Evolutionary conservation across 208 protist species (phyloP).

Genomic region (Zelonia costaricensis): DNA sequence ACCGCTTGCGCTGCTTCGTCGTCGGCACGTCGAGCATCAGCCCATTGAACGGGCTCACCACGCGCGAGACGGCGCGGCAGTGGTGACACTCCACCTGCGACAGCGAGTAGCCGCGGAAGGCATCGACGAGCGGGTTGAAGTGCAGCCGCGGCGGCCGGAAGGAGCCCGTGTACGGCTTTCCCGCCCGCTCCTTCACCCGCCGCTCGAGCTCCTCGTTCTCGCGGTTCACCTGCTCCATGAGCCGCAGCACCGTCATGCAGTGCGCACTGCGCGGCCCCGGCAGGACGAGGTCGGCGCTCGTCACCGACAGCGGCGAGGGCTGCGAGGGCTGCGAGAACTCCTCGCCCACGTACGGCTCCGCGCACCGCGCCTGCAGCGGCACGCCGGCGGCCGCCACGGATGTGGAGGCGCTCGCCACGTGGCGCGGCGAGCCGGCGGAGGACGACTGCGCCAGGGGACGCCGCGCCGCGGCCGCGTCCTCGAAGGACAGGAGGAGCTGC

Average conservation of each 20-base stretch:
- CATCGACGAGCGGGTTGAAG: slow-evolving; percentile 69
- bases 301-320: background rate
- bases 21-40: slow-evolving; percentile 80
- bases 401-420: background rate
- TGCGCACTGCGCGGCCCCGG: slow-evolving; percentile 36
- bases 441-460: background rate
- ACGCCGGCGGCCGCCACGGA: background rate
- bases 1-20: slow-evolving; percentile 44
- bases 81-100: slow-evolving; percentile 72
- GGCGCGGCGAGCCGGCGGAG: background rate
- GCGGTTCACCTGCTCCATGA: slow-evolving; percentile 73
- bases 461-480: slow-evolving; percentile 17
- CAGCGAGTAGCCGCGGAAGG: slow-evolving; percentile 78
- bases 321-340: slow-evolving; percentile 9
- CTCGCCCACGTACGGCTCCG: slow-evolving; percentile 9
- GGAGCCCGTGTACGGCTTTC: slow-evolving; percentile 28
- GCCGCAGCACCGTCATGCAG: slow-evolving; percentile 28
- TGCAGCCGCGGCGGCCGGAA: slow-evolving; percentile 57
- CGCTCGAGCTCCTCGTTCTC: slow-evolving; percentile 69
- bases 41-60: slow-evolving; percentile 70
- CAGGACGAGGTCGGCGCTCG: background rate
- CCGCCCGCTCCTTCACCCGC: slow-evolving; percentile 32
- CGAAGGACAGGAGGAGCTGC: slow-evolving; percentile 51
- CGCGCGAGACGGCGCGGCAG: slow-evolving; percentile 61
- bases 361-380: background rate